Percentiles rank a stretch among this genome's conserved stretches.
Conservation (phyloP, 257 asterid species). For the Lycium ferocissimum region DNA sequence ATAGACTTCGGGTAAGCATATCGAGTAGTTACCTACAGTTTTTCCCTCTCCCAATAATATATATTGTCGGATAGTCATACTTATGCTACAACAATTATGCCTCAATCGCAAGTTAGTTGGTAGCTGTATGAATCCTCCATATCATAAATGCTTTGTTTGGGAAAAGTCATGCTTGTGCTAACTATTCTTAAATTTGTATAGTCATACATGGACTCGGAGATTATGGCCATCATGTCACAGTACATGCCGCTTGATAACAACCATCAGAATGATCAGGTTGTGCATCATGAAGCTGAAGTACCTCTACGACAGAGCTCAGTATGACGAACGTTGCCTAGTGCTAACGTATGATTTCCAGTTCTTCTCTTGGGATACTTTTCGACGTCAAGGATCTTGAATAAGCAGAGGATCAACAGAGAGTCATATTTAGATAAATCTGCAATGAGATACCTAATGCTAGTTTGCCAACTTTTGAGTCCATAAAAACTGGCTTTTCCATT, state of each 20-base stretch:
- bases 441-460: background rate
- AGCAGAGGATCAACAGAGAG: background rate
- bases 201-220: constrained; percentile 98
- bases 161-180: constrained; percentile 28
- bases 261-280: constrained; percentile 61
- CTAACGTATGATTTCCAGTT: background rate
- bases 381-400: background rate
- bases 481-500: background rate
- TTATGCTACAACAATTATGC: background rate
- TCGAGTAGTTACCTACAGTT: background rate
- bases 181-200: constrained; percentile 40
- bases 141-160: background rate
- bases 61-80: background rate
- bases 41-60: background rate
- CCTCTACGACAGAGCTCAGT: constrained; percentile 60
- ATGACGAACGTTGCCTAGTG: constrained; percentile 27
- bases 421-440: background rate
- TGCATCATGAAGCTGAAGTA: constrained; percentile 61
- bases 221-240: constrained; percentile 97
- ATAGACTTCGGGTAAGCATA: constrained; percentile 77
- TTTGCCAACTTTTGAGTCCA: constrained; percentile 19
- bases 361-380: background rate
- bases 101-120: background rate
- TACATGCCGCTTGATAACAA: constrained; percentile 91
- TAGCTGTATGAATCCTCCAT: background rate